Percentiles rank a stretch among this genome's conserved stretches.
Evolutionary conservation across 345 rosid species (phyloP).

Genomic region (Lepidium aucheri): DNA sequence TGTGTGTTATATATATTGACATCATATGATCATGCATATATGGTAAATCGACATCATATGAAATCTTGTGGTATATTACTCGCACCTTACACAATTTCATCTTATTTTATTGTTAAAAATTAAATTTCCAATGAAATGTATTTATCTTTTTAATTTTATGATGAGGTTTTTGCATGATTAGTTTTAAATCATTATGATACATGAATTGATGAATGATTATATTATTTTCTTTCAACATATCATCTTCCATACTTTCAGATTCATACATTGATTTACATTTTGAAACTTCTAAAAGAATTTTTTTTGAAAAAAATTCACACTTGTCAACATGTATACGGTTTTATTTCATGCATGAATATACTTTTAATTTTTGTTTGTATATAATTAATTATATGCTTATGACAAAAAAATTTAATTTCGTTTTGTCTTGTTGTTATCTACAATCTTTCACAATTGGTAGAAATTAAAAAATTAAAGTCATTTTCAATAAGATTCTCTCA

Average conservation of each 20-base stretch:
- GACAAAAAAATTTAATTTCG: neutral
- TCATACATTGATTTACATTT: neutral
- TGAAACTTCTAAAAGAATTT: neutral
- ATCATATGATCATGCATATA: neutral
- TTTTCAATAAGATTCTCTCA: slow-evolving; percentile 1
- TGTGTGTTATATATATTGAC: neutral
- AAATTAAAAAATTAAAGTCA: slow-evolving; percentile 1
- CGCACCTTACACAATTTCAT: neutral
- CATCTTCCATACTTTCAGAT: neutral
- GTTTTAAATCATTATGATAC: neutral
- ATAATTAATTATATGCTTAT: neutral
- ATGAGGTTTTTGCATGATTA: neutral
- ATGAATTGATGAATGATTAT: neutral
- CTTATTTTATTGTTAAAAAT: neutral
- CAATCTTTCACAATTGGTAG: neutral
- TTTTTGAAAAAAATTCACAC: neutral
- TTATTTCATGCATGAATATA: slow-evolving; percentile 5
- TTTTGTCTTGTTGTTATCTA: slow-evolving; percentile 9
- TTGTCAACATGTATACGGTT: slow-evolving; percentile 19
- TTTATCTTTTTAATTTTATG: neutral
- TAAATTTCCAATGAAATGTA: neutral
- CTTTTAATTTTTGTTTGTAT: slow-evolving; percentile 13
- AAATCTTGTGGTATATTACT: neutral
- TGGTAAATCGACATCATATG: neutral
- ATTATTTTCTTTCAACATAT: neutral